These are phyloP conservation scores for Penicillium verrucosum DNA, from an alignment of 2,329 filamentous ascomycete species.

Conservation along the genomic window DNA sequence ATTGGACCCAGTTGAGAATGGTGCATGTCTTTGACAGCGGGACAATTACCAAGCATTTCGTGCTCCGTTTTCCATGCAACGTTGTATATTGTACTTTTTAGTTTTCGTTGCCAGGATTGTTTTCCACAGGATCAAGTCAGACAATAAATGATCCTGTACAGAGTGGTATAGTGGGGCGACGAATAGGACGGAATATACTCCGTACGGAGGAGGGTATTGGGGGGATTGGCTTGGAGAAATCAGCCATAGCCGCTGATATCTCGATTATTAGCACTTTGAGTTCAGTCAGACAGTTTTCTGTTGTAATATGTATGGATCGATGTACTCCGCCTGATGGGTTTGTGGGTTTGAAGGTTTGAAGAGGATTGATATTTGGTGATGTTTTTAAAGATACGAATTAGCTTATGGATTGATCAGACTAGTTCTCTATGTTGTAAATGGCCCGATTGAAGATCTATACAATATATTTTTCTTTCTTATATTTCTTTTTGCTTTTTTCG, in stretches of 20 bases:
- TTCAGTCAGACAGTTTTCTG: neutral
- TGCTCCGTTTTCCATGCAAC: neutral
- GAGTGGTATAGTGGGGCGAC: neutral
- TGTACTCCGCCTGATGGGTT: neutral
- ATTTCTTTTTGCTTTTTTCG: neutral
- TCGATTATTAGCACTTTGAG: neutral
- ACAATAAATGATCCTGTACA: neutral
- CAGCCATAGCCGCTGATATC: neutral
- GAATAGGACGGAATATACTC: neutral
- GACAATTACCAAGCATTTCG: neutral
- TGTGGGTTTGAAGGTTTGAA: neutral
- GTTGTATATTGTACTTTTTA: too few relatives aligned
- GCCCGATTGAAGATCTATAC: neutral
- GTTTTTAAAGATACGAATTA: neutral
- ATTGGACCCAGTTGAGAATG: neutral
- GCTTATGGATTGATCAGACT: neutral
- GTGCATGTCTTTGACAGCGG: neutral
- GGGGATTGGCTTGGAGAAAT: neutral
- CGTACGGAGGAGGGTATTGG: neutral
- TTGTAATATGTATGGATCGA: neutral
- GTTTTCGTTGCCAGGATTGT: neutral
- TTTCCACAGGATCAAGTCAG: neutral
- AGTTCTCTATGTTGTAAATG: neutral
- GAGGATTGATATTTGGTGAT: neutral
- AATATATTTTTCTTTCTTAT: too few relatives aligned